A percentile compares a stretch with the other conserved stretches of the same genome.
Evolutionary conservation across 78 protist genomes (phyloP).

Genomic region (Dictyostelium purpureum): DNA sequence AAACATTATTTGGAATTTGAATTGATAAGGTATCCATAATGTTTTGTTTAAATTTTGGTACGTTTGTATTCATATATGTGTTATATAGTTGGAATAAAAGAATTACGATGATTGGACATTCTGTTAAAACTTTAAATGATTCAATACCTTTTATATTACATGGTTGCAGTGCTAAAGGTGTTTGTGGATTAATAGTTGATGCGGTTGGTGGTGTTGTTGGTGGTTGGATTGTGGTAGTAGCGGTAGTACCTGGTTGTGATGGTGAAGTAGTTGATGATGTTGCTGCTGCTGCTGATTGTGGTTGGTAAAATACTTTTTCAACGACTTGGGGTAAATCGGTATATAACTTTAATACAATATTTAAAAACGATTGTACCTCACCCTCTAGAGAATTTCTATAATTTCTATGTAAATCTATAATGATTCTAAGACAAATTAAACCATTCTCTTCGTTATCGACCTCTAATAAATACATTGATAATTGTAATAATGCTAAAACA

Average conservation of each 20-base stretch:
- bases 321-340: slow-evolving; percentile 64
- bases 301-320: slow-evolving; percentile 27
- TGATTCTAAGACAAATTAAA: slow-evolving; percentile 88
- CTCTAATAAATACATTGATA: slow-evolving; percentile 76
- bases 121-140: slow-evolving; percentile 92
- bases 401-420: slow-evolving; percentile 91
- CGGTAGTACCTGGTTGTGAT: not conserved
- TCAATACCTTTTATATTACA: slow-evolving; percentile 12
- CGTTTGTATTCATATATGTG: slow-evolving; percentile 17
- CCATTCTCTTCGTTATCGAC: slow-evolving; percentile 94
- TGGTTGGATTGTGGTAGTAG: not conserved
- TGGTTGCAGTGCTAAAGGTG: not conserved
- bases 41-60: slow-evolving; percentile 82
- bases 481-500: slow-evolving; percentile 37
- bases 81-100: slow-evolving; percentile 92
- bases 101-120: slow-evolving; percentile 95
- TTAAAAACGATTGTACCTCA: slow-evolving; percentile 87
- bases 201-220: not conserved
- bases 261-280: not conserved
- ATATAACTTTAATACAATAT: slow-evolving; percentile 83
- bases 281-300: not conserved
- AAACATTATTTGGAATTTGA: slow-evolving; percentile 28
- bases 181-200: not conserved
- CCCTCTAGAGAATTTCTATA: slow-evolving; percentile 78
- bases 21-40: slow-evolving; percentile 82